A percentile compares a stretch with the other conserved stretches of the same genome.
phyloP scores from a whole-genome alignment of 1,284 basidiomycete species.

The Coniophora puteana region DNA sequence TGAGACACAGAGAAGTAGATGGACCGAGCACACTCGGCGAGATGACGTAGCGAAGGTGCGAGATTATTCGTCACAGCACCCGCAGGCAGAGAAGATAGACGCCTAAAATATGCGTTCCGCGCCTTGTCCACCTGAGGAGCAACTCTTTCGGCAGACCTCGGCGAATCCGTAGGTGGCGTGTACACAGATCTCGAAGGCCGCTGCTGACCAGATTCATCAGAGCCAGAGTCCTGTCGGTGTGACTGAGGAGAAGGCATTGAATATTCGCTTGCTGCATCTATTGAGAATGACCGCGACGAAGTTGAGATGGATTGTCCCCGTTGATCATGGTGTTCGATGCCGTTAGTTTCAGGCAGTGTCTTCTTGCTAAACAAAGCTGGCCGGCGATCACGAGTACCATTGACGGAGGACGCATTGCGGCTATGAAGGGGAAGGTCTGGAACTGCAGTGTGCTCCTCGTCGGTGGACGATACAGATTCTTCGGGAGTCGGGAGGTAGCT shows the following conservation, averaged over 20 bases:
- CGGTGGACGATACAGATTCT: conserved; percentile 44
- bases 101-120: conserved; percentile 91
- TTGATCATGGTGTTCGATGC: conserved; percentile 20
- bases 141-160: conserved; percentile 35
- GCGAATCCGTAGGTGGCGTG: conserved; percentile 41
- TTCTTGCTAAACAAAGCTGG: conserved; percentile 63
- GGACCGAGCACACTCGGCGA: conserved; percentile 88
- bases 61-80: conserved; percentile 62
- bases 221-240: conserved; percentile 40
- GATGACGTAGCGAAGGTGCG: conserved; percentile 67
- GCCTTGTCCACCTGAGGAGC: conserved; percentile 71
- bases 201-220: conserved; percentile 22
- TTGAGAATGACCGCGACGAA: conserved; percentile 11
- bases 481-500: conserved; percentile 58
- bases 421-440: conserved; percentile 37
- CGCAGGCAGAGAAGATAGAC: conserved; percentile 74
- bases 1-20: conserved; percentile 93
- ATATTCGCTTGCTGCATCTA: conserved; percentile 32
- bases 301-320: conserved; percentile 11
- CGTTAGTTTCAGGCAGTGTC: conserved; percentile 73
- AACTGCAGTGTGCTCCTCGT: conserved; percentile 28
- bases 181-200: conserved; percentile 25
- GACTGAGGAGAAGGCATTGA: conserved; percentile 39
- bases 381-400: conserved; percentile 33
- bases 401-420: conserved; percentile 57